A percentile compares a stretch with the other conserved stretches of the same genome.
These are phyloP conservation scores for Lagerstroemia speciosa DNA, from an alignment of 345 rosid species.

Conservation along the genomic window DNA sequence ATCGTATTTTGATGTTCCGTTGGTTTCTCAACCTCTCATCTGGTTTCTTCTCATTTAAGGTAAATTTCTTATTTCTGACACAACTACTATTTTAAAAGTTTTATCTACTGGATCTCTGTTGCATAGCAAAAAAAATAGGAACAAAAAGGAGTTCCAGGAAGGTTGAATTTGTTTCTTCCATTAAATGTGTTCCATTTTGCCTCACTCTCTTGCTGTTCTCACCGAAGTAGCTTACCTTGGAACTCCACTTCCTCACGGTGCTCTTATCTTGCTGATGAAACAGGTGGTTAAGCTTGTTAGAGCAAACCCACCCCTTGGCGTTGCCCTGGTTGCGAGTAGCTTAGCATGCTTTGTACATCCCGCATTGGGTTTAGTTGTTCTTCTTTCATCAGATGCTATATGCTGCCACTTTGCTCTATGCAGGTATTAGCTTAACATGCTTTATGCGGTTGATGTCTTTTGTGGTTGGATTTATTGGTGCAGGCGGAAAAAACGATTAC, in stretches of 20 bases:
- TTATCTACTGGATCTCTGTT: not conserved
- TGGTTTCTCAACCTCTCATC: constrained; percentile 59
- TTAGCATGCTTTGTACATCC: constrained; percentile 80
- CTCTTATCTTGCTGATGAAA: constrained; percentile 9
- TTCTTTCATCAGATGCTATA: constrained; percentile 50
- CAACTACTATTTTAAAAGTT: not conserved
- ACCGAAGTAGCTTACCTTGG: not conserved
- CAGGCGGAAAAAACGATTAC: not conserved
- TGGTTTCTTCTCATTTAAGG: constrained; percentile 61
- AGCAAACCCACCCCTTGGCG: constrained; percentile 46
- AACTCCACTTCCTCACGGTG: not conserved
- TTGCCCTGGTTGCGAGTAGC: constrained; percentile 42
- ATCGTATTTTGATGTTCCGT: constrained; percentile 33
- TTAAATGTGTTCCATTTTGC: not conserved
- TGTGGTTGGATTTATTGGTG: not conserved
- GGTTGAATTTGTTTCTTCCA: not conserved
- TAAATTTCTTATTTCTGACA: constrained; percentile 8
- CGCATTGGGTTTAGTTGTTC: constrained; percentile 69
- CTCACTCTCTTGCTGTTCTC: not conserved
- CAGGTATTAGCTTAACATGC: constrained; percentile 28
- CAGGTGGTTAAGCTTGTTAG: constrained; percentile 70
- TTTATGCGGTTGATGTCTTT: not conserved
- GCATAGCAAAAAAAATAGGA: not conserved
- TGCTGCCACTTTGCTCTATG: constrained; percentile 74
- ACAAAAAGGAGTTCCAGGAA: too few relatives aligned